These are phyloP conservation scores for Volvox africanus DNA, from an alignment of 139 green algal species.

Conservation along the genomic window DNA sequence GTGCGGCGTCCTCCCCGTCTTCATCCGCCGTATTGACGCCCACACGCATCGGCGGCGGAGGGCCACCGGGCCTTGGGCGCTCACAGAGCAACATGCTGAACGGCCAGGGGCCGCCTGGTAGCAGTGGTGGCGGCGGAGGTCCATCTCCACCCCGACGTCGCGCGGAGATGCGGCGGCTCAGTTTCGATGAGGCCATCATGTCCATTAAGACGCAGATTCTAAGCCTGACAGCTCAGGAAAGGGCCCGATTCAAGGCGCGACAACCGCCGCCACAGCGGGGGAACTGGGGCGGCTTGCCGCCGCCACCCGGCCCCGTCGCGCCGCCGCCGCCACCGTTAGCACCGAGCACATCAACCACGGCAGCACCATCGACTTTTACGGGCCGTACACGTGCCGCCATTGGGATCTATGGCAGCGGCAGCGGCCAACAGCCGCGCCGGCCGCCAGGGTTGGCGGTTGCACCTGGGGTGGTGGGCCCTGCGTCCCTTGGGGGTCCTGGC, in stretches of 20 bases:
- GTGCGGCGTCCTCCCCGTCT: not conserved
- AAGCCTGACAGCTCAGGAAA: slow-evolving; percentile 9
- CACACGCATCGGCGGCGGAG: not conserved
- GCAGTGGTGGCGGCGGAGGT: not conserved
- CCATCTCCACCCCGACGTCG: not conserved
- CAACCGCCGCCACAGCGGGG: not conserved
- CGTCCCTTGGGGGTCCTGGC: not conserved
- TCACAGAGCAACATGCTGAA: slow-evolving; percentile 4
- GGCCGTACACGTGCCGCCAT: not conserved
- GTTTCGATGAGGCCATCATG: slow-evolving; percentile 40
- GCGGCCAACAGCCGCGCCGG: not conserved
- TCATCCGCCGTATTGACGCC: slow-evolving; percentile 2
- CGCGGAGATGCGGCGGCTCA: not conserved
- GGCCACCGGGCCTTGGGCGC: not conserved
- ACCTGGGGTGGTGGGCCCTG: not conserved
- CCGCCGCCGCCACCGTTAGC: not conserved
- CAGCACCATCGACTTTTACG: not conserved
- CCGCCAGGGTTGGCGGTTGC: not conserved
- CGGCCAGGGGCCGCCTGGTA: not conserved
- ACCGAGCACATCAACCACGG: not conserved
- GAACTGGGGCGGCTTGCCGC: slow-evolving; percentile 4
- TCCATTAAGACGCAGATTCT: slow-evolving; percentile 39
- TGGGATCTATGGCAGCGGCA: slow-evolving; percentile 20
- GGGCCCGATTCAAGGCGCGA: not conserved
- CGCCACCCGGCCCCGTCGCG: not conserved